Conservation (phyloP, 805 yeast species). For the Metschnikowia santaceciliae region DNA sequence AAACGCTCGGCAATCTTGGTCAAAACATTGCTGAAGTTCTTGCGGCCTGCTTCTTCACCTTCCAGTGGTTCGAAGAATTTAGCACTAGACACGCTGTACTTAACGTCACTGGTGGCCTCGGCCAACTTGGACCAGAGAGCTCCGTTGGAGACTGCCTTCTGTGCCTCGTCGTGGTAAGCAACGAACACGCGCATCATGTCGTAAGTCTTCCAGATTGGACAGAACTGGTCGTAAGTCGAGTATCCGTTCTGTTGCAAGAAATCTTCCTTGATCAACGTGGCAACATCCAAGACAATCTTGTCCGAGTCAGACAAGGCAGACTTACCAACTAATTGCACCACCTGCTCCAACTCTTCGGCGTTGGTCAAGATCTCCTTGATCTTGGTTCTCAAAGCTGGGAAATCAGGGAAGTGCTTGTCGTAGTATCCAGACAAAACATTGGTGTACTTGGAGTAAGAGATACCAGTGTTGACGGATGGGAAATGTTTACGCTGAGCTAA, state of each 20-base stretch:
- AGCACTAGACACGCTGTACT: constrained; percentile 89
- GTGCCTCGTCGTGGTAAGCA: constrained; percentile 93
- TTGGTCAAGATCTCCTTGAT: constrained; percentile 91
- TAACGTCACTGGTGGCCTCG: constrained; percentile 85
- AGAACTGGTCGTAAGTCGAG: constrained; percentile 96
- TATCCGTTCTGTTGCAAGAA: constrained; percentile 99
- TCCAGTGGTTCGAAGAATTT: constrained; percentile 94
- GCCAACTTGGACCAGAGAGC: constrained; percentile 91
- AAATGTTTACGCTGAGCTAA: constrained; percentile 99
- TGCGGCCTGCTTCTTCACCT: constrained; percentile 75
- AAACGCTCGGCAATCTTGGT: constrained; percentile 80
- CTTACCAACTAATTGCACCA: constrained; percentile 98
- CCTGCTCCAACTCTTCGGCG: constrained; percentile 98
- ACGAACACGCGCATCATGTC: constrained; percentile 97
- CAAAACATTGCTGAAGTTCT: constrained; percentile 73
- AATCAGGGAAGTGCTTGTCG: constrained; percentile 83
- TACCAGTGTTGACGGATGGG: constrained; percentile 96
- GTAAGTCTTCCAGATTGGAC: constrained; percentile 98
- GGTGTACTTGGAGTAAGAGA: constrained; percentile 95
- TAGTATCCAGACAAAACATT: constrained; percentile 67
- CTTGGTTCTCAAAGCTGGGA: constrained; percentile 84
- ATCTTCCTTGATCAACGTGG: constrained; percentile 90
- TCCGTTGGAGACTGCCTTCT: constrained; percentile 91
- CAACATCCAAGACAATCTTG: constrained; percentile 92
- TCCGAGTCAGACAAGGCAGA: constrained; percentile 95